Conservation (phyloP, 371 early-diverging fungal genomes). For the Mucor circinelloides region DNA sequence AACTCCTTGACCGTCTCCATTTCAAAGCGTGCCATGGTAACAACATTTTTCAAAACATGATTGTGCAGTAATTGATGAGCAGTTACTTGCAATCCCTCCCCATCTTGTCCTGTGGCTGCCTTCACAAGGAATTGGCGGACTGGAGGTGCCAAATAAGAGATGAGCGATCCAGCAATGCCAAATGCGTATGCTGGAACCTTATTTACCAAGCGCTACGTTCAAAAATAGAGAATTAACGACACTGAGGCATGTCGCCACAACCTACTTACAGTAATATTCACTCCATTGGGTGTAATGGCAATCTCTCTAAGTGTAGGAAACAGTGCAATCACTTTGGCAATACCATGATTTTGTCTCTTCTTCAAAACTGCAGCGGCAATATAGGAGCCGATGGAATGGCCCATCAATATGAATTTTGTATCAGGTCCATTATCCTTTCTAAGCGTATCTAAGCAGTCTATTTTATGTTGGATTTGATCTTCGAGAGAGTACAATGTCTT, state of each 20-base stretch:
- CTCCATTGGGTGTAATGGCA: slow-evolving; percentile 76
- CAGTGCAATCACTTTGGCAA: slow-evolving; percentile 66
- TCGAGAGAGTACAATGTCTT: slow-evolving; percentile 45
- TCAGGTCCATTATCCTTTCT: slow-evolving; percentile 47
- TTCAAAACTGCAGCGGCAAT: slow-evolving; percentile 59
- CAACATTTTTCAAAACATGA: slow-evolving; percentile 60
- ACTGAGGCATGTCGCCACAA: not conserved
- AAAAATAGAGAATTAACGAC: not conserved
- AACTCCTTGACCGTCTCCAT: slow-evolving; percentile 71
- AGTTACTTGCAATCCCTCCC: slow-evolving; percentile 55
- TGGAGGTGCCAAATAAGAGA: slow-evolving; percentile 44
- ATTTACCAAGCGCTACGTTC: slow-evolving; percentile 40
- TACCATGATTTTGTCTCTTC: slow-evolving; percentile 56
- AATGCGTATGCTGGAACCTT: slow-evolving; percentile 38
- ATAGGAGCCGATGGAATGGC: slow-evolving; percentile 74
- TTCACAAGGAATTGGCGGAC: slow-evolving; percentile 33
- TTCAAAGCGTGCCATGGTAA: slow-evolving; percentile 74
- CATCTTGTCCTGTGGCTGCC: slow-evolving; percentile 46
- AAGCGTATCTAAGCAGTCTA: slow-evolving; percentile 62
- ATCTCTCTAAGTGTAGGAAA: slow-evolving; percentile 84
- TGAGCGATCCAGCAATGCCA: slow-evolving; percentile 34
- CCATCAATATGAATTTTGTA: slow-evolving; percentile 62
- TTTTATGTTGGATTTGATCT: slow-evolving; percentile 72
- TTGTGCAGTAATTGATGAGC: slow-evolving; percentile 64
- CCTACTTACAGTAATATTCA: slow-evolving; percentile 51